Evolutionary conservation across 2,329 filamentous ascomycete species (phyloP).

Genomic region (Fusarium buxicola): DNA sequence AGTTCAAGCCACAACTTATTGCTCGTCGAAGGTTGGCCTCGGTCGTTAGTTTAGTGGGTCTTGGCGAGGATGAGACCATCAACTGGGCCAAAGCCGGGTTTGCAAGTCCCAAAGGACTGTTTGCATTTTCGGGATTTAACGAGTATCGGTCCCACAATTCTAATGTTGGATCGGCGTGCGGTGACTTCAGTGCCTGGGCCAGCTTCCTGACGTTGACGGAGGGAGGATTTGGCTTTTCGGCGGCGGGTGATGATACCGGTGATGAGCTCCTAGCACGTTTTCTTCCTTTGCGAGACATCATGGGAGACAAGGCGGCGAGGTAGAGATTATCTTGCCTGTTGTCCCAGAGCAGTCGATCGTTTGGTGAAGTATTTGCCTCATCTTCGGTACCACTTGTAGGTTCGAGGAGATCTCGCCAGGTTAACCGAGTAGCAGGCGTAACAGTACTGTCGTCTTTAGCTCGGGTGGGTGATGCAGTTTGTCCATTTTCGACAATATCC

Average conservation of each 20-base stretch:
- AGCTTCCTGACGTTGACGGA: slow-evolving; percentile 69
- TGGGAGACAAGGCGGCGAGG: slow-evolving; percentile 59
- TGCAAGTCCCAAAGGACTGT: slow-evolving; percentile 57
- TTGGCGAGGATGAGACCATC: slow-evolving; percentile 77
- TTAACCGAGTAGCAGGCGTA: slow-evolving; percentile 65
- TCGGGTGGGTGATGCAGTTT: slow-evolving; percentile 7
- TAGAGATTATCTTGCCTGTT: slow-evolving; percentile 58
- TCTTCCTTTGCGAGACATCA: slow-evolving; percentile 62
- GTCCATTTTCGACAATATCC: slow-evolving; percentile 32
- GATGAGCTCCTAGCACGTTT: slow-evolving; percentile 82
- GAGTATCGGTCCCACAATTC: slow-evolving; percentile 84
- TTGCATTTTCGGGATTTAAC: slow-evolving; percentile 57
- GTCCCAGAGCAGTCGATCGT: slow-evolving; percentile 72
- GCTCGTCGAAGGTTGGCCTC: slow-evolving; percentile 67
- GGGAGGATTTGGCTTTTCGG: slow-evolving; percentile 57
- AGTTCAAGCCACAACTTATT: slow-evolving; percentile 76
- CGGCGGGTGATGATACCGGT: slow-evolving; percentile 74
- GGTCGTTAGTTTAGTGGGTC: slow-evolving; percentile 60
- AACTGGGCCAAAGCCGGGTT: slow-evolving; percentile 73
- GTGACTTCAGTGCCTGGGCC: slow-evolving; percentile 70
- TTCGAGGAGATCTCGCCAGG: slow-evolving; percentile 70
- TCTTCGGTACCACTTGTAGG: slow-evolving; percentile 56
- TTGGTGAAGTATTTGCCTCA: slow-evolving; percentile 64
- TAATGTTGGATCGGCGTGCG: slow-evolving; percentile 76
- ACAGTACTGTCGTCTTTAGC: slow-evolving; percentile 40